A percentile compares a stretch with the other conserved stretches of the same genome.
Evolutionary conservation across 257 asterid genomes (phyloP).

Genomic region (Prunella vulgaris): DNA sequence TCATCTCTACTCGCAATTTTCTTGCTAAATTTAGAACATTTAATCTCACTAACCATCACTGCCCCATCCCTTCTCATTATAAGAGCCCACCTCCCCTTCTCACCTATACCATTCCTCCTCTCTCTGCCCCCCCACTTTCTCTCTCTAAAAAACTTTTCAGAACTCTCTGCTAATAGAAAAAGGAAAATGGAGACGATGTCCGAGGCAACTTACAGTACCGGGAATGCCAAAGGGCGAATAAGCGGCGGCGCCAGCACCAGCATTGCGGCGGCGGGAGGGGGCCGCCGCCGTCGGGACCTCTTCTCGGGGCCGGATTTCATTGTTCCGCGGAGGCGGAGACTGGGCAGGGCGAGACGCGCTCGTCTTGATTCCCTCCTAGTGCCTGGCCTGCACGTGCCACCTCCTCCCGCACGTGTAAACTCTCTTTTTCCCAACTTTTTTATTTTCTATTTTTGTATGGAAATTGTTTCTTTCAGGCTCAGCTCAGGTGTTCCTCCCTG

Average conservation of each 20-base stretch:
- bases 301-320: slow-evolving; percentile 36
- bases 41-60: background rate
- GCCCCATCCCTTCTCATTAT: no score
- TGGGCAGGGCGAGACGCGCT: slow-evolving; percentile 49
- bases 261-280: slow-evolving; percentile 13
- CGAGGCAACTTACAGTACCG: no score
- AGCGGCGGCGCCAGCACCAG: background rate
- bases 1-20: slow-evolving; percentile 13
- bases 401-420: slow-evolving; percentile 41
- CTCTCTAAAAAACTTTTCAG: background rate
- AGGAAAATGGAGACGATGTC: background rate
- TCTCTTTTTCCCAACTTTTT: background rate
- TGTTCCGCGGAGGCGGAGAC: slow-evolving; percentile 39
- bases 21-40: slow-evolving; percentile 35
- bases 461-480: background rate
- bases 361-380: slow-evolving; percentile 30
- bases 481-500: no score
- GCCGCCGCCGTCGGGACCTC: slow-evolving; percentile 25
- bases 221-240: no score
- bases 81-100: slow-evolving; percentile 26
- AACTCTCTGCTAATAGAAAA: background rate
- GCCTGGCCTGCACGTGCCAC: slow-evolving; percentile 37
- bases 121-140: background rate
- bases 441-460: background rate
- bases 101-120: slow-evolving; percentile 13